Percentiles rank a stretch among this genome's conserved stretches.
phyloP scores from a whole-genome alignment of 306 rosid species.

The Acacia confusa region DNA sequence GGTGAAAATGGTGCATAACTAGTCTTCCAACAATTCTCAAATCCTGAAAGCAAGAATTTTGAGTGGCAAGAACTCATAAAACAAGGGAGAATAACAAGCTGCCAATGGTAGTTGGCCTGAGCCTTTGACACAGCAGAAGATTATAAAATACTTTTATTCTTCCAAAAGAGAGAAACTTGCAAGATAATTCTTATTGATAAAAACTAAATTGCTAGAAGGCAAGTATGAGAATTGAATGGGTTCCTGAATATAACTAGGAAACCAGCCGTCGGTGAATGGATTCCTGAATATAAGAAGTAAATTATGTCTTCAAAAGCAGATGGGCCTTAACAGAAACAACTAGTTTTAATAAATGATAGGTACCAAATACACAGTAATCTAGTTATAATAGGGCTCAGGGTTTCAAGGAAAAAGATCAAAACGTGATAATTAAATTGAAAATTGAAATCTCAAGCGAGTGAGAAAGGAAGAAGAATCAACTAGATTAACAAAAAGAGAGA shows the following conservation, averaged over 20 bases:
- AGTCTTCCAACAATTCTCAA: neutral
- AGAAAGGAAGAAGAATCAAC: constrained; percentile 22
- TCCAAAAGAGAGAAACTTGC: neutral
- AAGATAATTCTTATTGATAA: neutral
- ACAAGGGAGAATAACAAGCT: neutral
- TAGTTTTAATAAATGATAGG: neutral
- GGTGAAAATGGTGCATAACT: neutral
- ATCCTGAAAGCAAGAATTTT: neutral
- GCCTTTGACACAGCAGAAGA: neutral
- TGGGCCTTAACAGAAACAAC: neutral
- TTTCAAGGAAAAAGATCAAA: constrained; percentile 15
- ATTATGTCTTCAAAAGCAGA: neutral
- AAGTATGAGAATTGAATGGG: neutral
- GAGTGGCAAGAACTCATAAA: neutral
- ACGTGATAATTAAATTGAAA: constrained; percentile 6
- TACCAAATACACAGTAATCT: neutral
- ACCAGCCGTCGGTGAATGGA: neutral
- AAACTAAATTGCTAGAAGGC: neutral
- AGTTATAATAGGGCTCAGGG: neutral
- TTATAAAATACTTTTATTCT: neutral
- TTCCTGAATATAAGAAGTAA: too few species aligned
- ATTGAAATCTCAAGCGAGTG: constrained; percentile 22
- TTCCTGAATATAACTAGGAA: neutral
- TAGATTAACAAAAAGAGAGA: neutral
- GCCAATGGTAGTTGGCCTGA: neutral